Base-by-base conservation (phyloP, 202 grass and related monocot species). In the Cymbopogon flexuosus region DNA sequence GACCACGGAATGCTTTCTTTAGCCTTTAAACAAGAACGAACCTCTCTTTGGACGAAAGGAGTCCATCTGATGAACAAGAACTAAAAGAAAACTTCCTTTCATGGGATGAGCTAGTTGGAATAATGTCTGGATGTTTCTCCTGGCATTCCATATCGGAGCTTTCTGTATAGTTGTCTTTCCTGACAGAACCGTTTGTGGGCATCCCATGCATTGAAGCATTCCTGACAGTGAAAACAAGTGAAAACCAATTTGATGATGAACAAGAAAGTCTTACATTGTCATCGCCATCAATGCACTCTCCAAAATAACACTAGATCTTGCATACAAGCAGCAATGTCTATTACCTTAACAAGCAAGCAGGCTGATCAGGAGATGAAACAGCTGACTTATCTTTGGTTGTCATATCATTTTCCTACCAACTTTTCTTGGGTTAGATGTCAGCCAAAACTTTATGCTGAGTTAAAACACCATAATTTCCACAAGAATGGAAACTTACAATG, bases 371-470 rank as follows among this genome's bases (percentile, higher is more conserved):
- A 49, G 89, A 89, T 58, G 78, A 87, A 83, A 85, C 56, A 74
- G 51, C 18, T 84, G 84, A 84, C 57, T 91, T 88, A 80, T 83
- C 72, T 76, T 75, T 77, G 69, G 18, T 13, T 37, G 13, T 77
- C 65, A 80, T 60, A 86, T 91, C 81, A 72, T 62, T 83, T 94
- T 91, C 86, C 92, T 94, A 88, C 79, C 70, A 84, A 87, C 84
- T 86, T 87, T 73, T 76, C 68, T 84, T 77, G 84, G 57, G 65
- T 94, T 83, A 94, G 92, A 85, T 60, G 52, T 18, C 34, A 81
- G 40, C 8, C 41, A 58, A 72, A 63, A 64, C 6, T 62, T 75
- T 43, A 72, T 34, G 16, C 10, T 49, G 61, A 22, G 40, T 69
- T 59, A 76, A 21, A 87, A 65, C 18, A 84, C 16, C 9, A 65